Evolutionary conservation across 2,329 filamentous ascomycete genomes (phyloP).

Genomic region (Fusarium guadeloupense): DNA sequence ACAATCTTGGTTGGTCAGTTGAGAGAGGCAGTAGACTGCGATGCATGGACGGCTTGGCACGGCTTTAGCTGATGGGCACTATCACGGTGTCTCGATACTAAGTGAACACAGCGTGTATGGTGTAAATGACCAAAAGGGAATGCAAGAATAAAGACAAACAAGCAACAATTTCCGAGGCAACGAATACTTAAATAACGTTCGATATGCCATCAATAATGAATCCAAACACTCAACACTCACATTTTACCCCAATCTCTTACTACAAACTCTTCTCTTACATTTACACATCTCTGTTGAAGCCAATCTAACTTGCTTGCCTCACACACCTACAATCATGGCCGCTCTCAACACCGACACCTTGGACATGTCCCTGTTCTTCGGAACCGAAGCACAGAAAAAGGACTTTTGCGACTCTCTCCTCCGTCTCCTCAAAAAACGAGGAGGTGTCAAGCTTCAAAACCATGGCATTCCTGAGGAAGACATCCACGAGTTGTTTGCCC

Average conservation of each 20-base stretch:
- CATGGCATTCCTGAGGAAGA: slow-evolving; percentile 38
- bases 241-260: not conserved
- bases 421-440: slow-evolving; percentile 33
- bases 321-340: slow-evolving; percentile 25
- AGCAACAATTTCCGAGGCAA: slow-evolving; percentile 26
- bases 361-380: slow-evolving; percentile 45
- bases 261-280: not conserved
- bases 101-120: not conserved
- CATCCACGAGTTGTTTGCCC: slow-evolving; percentile 35
- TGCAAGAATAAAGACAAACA: not conserved
- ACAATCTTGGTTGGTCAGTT: slow-evolving; percentile 18
- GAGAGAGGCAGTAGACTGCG: not conserved
- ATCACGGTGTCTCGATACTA: not conserved
- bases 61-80: slow-evolving; percentile 13
- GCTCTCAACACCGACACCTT: slow-evolving; percentile 34
- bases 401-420: slow-evolving; percentile 40
- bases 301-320: too few species aligned
- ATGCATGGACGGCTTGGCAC: slow-evolving; percentile 6
- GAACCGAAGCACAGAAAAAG: slow-evolving; percentile 38
- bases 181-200: slow-evolving; percentile 10
- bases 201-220: not conserved
- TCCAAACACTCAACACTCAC: slow-evolving; percentile 2
- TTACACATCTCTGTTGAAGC: not conserved
- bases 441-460: slow-evolving; percentile 42
- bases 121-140: not conserved